Percentiles rank a stretch among this genome's conserved stretches.
phyloP scores from a whole-genome alignment of 73 alveolate genomes.

The Urostyla sp. region DNA sequence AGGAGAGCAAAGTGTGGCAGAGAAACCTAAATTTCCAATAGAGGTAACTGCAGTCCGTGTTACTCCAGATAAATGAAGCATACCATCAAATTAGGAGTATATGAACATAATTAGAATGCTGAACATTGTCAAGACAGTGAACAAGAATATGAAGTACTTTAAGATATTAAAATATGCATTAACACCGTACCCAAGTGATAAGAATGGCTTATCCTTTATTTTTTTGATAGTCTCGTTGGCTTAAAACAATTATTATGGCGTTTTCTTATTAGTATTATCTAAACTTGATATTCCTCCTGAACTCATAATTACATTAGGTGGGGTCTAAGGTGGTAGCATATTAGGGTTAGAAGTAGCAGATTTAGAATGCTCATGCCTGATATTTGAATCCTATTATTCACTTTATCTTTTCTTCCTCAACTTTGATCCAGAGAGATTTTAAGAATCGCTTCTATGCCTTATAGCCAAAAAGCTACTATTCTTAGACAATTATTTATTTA shows the following conservation, averaged over 20 bases:
- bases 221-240: not conserved
- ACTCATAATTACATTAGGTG: too few relatives aligned
- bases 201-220: constrained; percentile 12
- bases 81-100: constrained; percentile 15
- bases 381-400: not conserved
- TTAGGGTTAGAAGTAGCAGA: not conserved
- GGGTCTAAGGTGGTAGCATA: not conserved
- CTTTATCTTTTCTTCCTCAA: not conserved
- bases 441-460: not conserved
- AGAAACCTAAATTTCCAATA: constrained; percentile 35
- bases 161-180: constrained; percentile 36
- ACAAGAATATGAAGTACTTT: not conserved
- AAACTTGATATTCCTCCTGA: not conserved
- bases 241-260: not conserved
- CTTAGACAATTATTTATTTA: not conserved
- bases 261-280: not conserved
- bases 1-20: constrained; percentile 21
- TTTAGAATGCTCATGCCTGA: not conserved
- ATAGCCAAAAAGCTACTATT: not conserved
- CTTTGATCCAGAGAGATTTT: not conserved
- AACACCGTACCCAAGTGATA: constrained; percentile 41
- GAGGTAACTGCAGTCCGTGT: constrained; percentile 4
- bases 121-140: not conserved
- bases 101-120: not conserved
- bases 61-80: constrained; percentile 28